These are phyloP conservation scores for Seiridium cupressi DNA, from an alignment of 2,329 filamentous ascomycete species.

Conservation along the genomic window DNA sequence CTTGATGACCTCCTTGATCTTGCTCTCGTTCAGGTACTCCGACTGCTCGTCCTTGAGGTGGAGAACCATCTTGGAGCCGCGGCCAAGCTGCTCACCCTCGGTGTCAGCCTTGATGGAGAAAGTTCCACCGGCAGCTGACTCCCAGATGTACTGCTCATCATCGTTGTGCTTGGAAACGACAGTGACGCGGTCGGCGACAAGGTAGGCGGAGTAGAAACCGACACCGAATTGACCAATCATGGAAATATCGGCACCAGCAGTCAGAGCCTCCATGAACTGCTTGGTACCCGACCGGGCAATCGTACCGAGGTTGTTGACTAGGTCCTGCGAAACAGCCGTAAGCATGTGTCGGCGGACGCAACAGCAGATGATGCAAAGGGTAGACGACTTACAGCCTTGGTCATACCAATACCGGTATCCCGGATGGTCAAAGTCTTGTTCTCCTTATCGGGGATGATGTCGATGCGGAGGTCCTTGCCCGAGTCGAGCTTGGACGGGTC, in stretches of 20 bases:
- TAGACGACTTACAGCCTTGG: conserved; percentile 82
- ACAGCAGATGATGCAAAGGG: neutral
- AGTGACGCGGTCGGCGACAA: conserved; percentile 93
- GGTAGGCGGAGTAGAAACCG: conserved; percentile 99
- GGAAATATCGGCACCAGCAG: conserved; percentile 97
- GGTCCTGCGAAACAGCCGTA: conserved; percentile 60
- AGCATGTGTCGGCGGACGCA: conserved; percentile 25
- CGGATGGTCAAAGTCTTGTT: conserved; percentile 96
- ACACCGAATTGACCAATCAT: conserved; percentile 99
- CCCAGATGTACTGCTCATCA: conserved; percentile 99
- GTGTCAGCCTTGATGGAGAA: conserved; percentile 92
- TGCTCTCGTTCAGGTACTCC: conserved; percentile 97
- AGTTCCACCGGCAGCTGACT: conserved; percentile 94
- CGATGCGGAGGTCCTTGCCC: conserved; percentile 96
- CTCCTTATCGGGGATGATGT: conserved; percentile 98
- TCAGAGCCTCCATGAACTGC: conserved; percentile 99
- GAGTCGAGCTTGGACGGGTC: conserved; percentile 96
- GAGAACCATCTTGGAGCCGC: conserved; percentile 96
- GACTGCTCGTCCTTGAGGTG: conserved; percentile 99
- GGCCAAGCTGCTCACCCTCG: conserved; percentile 85
- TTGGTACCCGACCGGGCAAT: conserved; percentile 99
- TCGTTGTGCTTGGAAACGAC: conserved; percentile 99
- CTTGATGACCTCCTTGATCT: conserved; percentile 99
- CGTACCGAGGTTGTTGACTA: conserved; percentile 99
- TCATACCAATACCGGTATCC: conserved; percentile 99